These are phyloP conservation scores for Dillenia suffruticosa DNA, from an alignment of 164 flowering plant genomes.

Conservation along the genomic window DNA sequence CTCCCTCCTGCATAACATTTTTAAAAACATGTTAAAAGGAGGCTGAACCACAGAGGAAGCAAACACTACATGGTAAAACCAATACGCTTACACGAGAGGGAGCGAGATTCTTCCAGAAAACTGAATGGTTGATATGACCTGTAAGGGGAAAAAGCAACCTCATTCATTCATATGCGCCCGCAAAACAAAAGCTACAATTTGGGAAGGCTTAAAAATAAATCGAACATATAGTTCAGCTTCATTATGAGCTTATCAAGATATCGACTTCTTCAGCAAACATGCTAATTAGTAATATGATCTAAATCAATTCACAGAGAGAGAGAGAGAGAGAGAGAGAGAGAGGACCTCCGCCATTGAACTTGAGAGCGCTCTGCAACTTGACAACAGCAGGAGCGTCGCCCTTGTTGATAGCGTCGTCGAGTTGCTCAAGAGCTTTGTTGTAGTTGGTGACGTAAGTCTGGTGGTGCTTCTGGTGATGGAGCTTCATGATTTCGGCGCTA, in stretches of 20 bases:
- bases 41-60: neutral
- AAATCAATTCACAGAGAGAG: too few species aligned
- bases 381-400: conserved; percentile 67
- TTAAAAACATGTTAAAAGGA: neutral
- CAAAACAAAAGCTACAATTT: too few species aligned
- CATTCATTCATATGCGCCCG: too few species aligned
- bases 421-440: conserved; percentile 90
- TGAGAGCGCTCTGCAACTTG: conserved; percentile 80
- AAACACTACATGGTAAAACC: neutral
- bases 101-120: conserved; percentile 93
- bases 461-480: conserved; percentile 97
- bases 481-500: conserved; percentile 87
- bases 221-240: too few species aligned
- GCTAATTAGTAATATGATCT: too few species aligned
- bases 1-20: conserved; percentile 69
- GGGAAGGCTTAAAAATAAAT: too few species aligned
- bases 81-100: conserved; percentile 59
- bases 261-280: too few species aligned
- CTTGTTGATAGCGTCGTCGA: conserved; percentile 50
- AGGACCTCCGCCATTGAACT: conserved; percentile 97
- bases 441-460: conserved; percentile 84
- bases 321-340: neutral
- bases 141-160: conserved; percentile 11
- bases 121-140: conserved; percentile 96
- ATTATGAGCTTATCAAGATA: too few species aligned